Evolutionary conservation across 306 rosid genomes (phyloP), one percentile per base, ranked within the genome.

Genomic region (Neltuma alba): DNA sequence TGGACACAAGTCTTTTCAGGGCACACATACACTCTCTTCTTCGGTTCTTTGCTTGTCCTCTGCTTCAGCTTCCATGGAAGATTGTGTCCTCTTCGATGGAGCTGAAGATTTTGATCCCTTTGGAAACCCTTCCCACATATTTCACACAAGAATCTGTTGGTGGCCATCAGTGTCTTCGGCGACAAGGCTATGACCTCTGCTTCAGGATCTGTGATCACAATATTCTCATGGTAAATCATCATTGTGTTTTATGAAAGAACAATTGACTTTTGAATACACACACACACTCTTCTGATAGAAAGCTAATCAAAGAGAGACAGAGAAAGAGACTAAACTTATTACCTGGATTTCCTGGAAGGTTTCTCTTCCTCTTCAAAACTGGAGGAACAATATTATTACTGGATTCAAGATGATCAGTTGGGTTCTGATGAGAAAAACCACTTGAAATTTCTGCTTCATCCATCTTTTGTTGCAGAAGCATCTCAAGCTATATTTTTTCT

Each of bases 1-100:
- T 90, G 94, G 2, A 88, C 92, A 14, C 94, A 90, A 23, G 70
- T 85, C 83, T 83, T 90, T 18, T 90, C 94, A 0, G 94, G 94
- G 76, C 94, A 90, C 1, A 90, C 91, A 77, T 88, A 90, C 31
- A 90, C 94, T 13, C 94, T 72, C 83, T 90, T 90, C 81, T 66
- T 90, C 13, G 71, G 62, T 47, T 90, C 94, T 72, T 90, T 90
- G 74, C 80, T 85, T 18, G 87, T 86, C 57, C 94, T 81, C 79
- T 90, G 94, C 87, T 90, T 90, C 23, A 90, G 83, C 87, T 88
- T 90, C 94, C 94, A 90, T 14, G 94, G 94, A 31, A 90, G 94
- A 72, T 90, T 90, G 71, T 90, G 94, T 3, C 94, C 94, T 10
- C 94, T 80, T 57, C 90, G 34, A 48, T 90, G 94, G 30, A 90